Conservation (phyloP, 371 early-diverging fungal genomes). For the Syncephalis plumigaleata region DNA sequence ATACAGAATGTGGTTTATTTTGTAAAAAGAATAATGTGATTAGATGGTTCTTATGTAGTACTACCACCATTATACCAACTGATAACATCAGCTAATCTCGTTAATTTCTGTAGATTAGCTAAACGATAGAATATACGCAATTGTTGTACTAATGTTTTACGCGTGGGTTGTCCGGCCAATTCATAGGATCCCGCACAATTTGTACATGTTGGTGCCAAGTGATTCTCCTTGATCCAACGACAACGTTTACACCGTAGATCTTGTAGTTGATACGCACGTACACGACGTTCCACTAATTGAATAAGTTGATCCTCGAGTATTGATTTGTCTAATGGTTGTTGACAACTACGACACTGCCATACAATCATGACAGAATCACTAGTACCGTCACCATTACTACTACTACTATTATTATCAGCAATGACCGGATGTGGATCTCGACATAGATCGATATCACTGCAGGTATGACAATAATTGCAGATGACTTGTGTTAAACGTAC, state of each 20-base stretch:
- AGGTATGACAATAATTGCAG: slow-evolving; percentile 68
- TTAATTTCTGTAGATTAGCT: no score
- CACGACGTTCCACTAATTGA: slow-evolving; percentile 32
- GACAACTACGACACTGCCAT: slow-evolving; percentile 44
- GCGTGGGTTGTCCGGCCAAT: no score
- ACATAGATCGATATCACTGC: slow-evolving; percentile 78
- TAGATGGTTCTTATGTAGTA: no score
- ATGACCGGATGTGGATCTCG: slow-evolving; percentile 57
- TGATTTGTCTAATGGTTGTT: slow-evolving; percentile 37
- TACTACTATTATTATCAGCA: slow-evolving; percentile 16
- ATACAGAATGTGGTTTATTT: no score
- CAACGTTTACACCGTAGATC: slow-evolving; percentile 74
- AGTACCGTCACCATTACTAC: slow-evolving; percentile 25
- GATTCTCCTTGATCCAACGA: slow-evolving; percentile 52
- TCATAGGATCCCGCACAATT: no score
- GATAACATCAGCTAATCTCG: no score
- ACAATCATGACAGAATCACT: no score
- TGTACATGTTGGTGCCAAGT: slow-evolving; percentile 18
- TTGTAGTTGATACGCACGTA: slow-evolving; percentile 65
- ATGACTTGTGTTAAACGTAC: slow-evolving; percentile 64
- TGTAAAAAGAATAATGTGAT: no score
- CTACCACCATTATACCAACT: no score
- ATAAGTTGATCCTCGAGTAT: slow-evolving; percentile 63
- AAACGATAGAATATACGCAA: no score
- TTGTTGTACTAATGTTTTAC: no score